Percentiles rank a stretch among this genome's conserved stretches.
phyloP scores from a whole-genome alignment of 2,329 filamentous ascomycete species.

The Penicillium sp. region DNA sequence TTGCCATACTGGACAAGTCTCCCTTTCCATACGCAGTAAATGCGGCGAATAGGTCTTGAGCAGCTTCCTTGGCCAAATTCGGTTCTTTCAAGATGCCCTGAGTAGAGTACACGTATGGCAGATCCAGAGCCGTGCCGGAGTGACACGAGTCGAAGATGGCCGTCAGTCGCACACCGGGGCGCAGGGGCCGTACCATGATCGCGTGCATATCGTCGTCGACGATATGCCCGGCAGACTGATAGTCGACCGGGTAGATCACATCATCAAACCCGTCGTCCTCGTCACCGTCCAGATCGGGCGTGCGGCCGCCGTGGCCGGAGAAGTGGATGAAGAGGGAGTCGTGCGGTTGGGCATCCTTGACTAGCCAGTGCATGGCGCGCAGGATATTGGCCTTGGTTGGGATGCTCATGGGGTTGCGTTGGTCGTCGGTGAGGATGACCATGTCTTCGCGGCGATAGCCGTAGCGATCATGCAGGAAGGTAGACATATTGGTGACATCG shows the following conservation, averaged over 20 bases:
- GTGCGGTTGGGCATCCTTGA: conserved; percentile 87
- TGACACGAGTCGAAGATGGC: conserved; percentile 71
- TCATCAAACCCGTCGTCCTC: conserved; percentile 76
- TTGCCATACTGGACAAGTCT: conserved; percentile 78
- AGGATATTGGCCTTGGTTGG: conserved; percentile 94
- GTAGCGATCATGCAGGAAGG: conserved; percentile 80
- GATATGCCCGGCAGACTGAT: conserved; percentile 68
- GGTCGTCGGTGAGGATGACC: conserved; percentile 94
- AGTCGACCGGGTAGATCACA: conserved; percentile 77
- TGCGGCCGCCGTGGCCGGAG: conserved; percentile 79
- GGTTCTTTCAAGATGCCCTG: conserved; percentile 68
- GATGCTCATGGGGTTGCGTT: conserved; percentile 95
- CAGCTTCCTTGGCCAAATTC: conserved; percentile 67
- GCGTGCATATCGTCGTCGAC: conserved; percentile 77
- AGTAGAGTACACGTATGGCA: conserved; percentile 69
- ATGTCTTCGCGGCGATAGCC: conserved; percentile 94
- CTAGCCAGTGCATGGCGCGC: conserved; percentile 97
- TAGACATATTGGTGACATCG: conserved; percentile 94
- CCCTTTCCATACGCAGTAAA: conserved; percentile 78
- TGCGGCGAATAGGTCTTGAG: conserved; percentile 63
- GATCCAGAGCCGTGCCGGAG: conserved; percentile 66
- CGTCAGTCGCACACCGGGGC: conserved; percentile 77
- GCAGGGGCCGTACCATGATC: conserved; percentile 76
- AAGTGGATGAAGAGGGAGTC: conserved; percentile 98
- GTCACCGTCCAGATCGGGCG: conserved; percentile 71